phyloP scores from a whole-genome alignment of 2,329 filamentous ascomycete species.

The Trichoderma aggressivum region DNA sequence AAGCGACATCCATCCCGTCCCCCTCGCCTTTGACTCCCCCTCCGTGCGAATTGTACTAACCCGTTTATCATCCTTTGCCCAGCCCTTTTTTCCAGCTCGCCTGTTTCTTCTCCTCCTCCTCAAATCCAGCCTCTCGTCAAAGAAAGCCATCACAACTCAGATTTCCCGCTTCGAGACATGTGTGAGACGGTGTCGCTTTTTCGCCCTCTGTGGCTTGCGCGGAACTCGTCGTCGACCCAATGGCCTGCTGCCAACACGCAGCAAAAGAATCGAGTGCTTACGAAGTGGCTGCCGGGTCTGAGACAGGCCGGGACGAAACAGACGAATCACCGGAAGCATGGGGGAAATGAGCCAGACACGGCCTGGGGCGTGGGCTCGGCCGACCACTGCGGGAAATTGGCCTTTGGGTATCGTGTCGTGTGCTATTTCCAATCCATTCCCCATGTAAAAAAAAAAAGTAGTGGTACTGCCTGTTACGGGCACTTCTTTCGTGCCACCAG shows the following conservation, averaged over 20 bases:
- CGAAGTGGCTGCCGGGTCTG: slow-evolving; percentile 6
- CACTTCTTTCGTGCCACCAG: not conserved
- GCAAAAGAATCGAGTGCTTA: slow-evolving; percentile 1
- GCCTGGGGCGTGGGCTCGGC: not conserved
- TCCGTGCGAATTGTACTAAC: not conserved
- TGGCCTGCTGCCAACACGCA: slow-evolving; percentile 9
- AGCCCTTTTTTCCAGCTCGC: slow-evolving; percentile 7
- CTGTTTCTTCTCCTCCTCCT: not conserved
- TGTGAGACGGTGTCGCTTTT: not conserved
- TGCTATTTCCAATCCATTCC: not conserved
- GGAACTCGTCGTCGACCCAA: not conserved
- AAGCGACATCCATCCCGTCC: not conserved
- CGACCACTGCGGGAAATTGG: not conserved
- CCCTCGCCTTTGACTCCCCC: not conserved
- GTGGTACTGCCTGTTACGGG: not conserved
- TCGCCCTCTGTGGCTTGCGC: slow-evolving; percentile 5
- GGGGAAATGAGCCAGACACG: not conserved
- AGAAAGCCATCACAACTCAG: not conserved
- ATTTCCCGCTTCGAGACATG: not conserved
- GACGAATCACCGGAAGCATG: not conserved
- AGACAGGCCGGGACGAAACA: slow-evolving; percentile 3
- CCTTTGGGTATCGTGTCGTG: not conserved
- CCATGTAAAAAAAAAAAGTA: not conserved
- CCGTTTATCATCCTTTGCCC: not conserved
- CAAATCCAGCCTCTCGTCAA: not conserved